Base-by-base conservation (phyloP, 768 basidiomycete genomes). In the Hortiboletus flavorubellus region DNA sequence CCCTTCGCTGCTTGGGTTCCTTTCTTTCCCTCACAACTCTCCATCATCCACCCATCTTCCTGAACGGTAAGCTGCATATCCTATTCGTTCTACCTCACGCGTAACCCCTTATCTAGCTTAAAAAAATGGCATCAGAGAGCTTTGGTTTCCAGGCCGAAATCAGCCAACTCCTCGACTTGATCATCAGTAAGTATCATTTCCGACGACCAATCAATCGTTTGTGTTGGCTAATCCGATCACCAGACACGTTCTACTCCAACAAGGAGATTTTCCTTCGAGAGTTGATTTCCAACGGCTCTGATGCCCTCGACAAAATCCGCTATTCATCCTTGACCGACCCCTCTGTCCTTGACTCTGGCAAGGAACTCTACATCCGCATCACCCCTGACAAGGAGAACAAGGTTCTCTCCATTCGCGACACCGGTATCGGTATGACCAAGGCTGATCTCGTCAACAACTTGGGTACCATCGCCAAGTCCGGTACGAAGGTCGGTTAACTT, bases 221-320 rank as follows among this genome's bases (percentile, higher is more conserved):
- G 2, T 42, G 43, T 43, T 4, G 31, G 48, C 51, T 69, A 30
- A 67, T 44, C 5, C 9, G 51, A 39, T 66, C 44, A 10, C 18
- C 62, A 92, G 91, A 98, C 82, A 98, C 96, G 60, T 98, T 98
- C 87, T 99, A 98, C 86, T 97, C 94, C 59, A 98, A 99, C 87
- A 99, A 99, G 83, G 96, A 98, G 79, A 98, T 99, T 75, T 98
- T 98, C 86, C 87, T 99, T 65, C 91, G 97, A 73, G 97, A 98
- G 77, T 60, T 98, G 64, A 98, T 96, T 76, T 98, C 96, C 61
- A 98, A 98, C 79, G 78, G 80, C 62, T 98, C 97, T 56, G 97
- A 98, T 85, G 97, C 97, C 47, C 85, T 98, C 75, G 97, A 99
- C 80, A 98, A 98, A 82, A 91, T 98, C 69, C 93, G 97, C 46